phyloP scores from a whole-genome alignment of 148 eudicot genomes.

The Euryodendron excelsum region DNA sequence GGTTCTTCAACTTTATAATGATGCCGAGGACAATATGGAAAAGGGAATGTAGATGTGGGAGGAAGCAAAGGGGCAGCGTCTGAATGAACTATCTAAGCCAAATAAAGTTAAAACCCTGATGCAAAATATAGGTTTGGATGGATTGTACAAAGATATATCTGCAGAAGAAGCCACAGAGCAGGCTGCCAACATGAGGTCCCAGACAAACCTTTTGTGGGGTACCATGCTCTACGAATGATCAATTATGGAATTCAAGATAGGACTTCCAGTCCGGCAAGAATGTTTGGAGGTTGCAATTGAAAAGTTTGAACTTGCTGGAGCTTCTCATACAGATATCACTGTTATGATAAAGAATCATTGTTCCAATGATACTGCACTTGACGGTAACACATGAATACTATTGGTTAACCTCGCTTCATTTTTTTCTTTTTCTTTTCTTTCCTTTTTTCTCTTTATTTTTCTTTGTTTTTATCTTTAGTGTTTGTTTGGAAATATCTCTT shows the following conservation, averaged over 20 bases:
- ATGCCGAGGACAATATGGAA: conserved; percentile 85
- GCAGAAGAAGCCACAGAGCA: conserved; percentile 51
- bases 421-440: neutral
- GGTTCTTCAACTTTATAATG: conserved; percentile 69
- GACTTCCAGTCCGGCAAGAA: conserved; percentile 85
- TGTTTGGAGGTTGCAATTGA: conserved; percentile 87
- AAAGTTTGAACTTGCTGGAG: conserved; percentile 87
- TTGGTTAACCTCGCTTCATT: conserved; percentile 2
- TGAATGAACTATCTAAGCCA: conserved; percentile 31
- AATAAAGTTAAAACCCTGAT: conserved; percentile 36
- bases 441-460: neutral
- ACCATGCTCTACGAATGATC: conserved; percentile 91
- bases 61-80: conserved; percentile 43
- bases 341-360: conserved; percentile 95
- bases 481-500: conserved; percentile 17
- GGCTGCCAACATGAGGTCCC: conserved; percentile 61
- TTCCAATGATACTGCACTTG: conserved; percentile 66
- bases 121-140: conserved; percentile 54
- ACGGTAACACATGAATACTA: conserved; percentile 41
- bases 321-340: conserved; percentile 85
- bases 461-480: neutral
- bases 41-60: conserved; percentile 86
- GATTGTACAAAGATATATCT: conserved; percentile 42
- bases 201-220: conserved; percentile 80
- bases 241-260: conserved; percentile 78